These are phyloP conservation scores for Pezicula neosporulosa DNA, from an alignment of 2,329 filamentous ascomycete species.

Conservation along the genomic window DNA sequence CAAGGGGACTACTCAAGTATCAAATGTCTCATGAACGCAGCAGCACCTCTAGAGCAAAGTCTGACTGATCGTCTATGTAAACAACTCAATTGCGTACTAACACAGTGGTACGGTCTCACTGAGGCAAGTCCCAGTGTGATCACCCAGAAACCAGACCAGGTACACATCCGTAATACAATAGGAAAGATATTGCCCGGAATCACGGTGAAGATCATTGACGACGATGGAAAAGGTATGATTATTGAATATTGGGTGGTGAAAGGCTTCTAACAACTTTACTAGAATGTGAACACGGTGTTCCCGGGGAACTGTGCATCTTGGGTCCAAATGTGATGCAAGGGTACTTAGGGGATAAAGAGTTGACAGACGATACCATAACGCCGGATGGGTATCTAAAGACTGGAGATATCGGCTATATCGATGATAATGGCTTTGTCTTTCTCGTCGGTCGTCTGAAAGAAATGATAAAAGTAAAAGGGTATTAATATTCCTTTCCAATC, in stretches of 20 bases:
- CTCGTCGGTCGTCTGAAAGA: constrained; percentile 73
- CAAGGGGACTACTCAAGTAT: constrained; percentile 68
- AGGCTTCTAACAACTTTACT: not conserved
- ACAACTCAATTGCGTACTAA: constrained; percentile 6
- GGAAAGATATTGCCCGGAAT: not conserved
- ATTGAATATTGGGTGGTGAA: not conserved
- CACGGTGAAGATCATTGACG: not conserved
- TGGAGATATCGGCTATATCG: constrained; percentile 61
- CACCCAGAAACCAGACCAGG: constrained; percentile 7
- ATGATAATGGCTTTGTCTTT: constrained; percentile 50
- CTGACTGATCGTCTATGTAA: constrained; percentile 6
- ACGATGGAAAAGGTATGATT: not conserved
- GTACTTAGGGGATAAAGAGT: constrained; percentile 68
- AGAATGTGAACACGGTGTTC: not conserved
- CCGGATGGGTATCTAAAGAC: constrained; percentile 59
- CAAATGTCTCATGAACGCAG: constrained; percentile 57
- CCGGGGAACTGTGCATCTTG: constrained; percentile 70
- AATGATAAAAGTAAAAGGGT: constrained; percentile 39
- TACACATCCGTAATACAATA: not conserved
- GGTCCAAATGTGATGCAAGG: constrained; percentile 71
- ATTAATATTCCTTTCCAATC: constrained; percentile 29
- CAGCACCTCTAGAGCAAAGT: constrained; percentile 56
- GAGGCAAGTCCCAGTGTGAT: constrained; percentile 11
- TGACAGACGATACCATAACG: constrained; percentile 56
- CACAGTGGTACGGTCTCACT: constrained; percentile 16